Evolutionary conservation across 495 filamentous ascomycete species (phyloP), one percentile per base, ranked within the genome.

Genomic region (Xylaria venustula): DNA sequence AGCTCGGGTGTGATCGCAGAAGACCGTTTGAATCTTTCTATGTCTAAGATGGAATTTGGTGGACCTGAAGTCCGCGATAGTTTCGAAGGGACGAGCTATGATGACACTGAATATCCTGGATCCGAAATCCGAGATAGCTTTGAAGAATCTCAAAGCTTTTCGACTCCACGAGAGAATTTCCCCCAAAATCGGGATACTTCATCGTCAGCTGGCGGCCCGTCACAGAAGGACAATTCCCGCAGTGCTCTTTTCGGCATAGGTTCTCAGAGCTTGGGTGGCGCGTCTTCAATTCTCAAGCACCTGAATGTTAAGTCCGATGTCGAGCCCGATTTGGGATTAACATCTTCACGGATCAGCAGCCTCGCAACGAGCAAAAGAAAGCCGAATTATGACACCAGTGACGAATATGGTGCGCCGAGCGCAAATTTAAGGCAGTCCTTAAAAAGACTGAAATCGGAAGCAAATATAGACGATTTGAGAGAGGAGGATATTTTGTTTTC

Each of bases 1-100:
- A 93, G 88, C 73, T 76, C 75, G 15, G 79, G 77, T 30, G 77
- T 60, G 15, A 76, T 83, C 25, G 64, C 72, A 2, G 66, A 68
- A 7, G 62, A 73, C 23, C 77, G 75, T 17, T 64, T 82, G 17
- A 79, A 83, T 66, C 75, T 83, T 47, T 78, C 77, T 11, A 60
- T 77, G 32, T 70, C 76, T 8, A 42, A 54, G 8, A 51, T 28
- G 9, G 75, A 64, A 54, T 68, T 69, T 46, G 70, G 26, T 15
- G 64, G 67, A 14, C 61, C 64, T 0, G 76, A 80, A 61, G 73
- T 79, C 23, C 72, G 66, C 6, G 78, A 79, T 60, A 78, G 73
- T 46, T 72, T 76, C 52, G 77, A 75, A 30, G 75, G 14, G 6
- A 11, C 37, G 37, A 15, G 37, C 14, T 15, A 3, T 15, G 14